These are phyloP conservation scores for Oxytropis ochrocephala DNA, from an alignment of 306 rosid genomes.

Conservation along the genomic window DNA sequence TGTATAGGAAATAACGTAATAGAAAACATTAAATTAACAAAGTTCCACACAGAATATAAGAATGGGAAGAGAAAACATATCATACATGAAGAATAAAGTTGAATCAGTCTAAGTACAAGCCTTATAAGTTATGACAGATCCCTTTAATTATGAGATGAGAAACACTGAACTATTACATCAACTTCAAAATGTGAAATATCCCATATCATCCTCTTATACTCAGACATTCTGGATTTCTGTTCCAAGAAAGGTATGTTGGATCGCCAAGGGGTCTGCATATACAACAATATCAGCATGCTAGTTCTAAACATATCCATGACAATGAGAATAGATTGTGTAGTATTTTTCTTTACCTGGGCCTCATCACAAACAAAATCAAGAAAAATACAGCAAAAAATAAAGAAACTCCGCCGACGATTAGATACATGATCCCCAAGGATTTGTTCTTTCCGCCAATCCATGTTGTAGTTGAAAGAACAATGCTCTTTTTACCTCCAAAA, in stretches of 20 bases:
- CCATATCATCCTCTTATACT: background rate
- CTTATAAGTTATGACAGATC: background rate
- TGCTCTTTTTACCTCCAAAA: conserved; percentile 64
- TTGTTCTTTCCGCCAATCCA: conserved; percentile 92
- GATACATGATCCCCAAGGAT: conserved; percentile 61
- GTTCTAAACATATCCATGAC: background rate
- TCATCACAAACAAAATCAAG: conserved; percentile 57
- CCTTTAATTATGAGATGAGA: conserved; percentile 4
- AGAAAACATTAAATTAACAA: background rate
- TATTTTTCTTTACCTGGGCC: conserved; percentile 58
- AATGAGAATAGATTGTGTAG: conserved; percentile 10
- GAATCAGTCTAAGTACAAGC: background rate
- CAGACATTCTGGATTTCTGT: conserved; percentile 41
- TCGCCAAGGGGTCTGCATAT: conserved; percentile 86
- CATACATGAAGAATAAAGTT: background rate
- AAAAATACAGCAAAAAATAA: conserved; percentile 57
- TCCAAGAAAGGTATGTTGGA: conserved; percentile 86
- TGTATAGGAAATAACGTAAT: conserved; percentile 4
- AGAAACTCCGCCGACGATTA: conserved; percentile 57
- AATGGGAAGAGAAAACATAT: background rate
- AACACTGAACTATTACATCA: background rate
- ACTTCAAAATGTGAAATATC: background rate
- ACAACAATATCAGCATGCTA: conserved; percentile 21
- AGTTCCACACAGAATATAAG: background rate
- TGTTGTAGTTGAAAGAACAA: conserved; percentile 79